Base-by-base conservation (phyloP, 2,329 filamentous ascomycete genomes). In the Hymenotorrendiella dingleyae region DNA sequence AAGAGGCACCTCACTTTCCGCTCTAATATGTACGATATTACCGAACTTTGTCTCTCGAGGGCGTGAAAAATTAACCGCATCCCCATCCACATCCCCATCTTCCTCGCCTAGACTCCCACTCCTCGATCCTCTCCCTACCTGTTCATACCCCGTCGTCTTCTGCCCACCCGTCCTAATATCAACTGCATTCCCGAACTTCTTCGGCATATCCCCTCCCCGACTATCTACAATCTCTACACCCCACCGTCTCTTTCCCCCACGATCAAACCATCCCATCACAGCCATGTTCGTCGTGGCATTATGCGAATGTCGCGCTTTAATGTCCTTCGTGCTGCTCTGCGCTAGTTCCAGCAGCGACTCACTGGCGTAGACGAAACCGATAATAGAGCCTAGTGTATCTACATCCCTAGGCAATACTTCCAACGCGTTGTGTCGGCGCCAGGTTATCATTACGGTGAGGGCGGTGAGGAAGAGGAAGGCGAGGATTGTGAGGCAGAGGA, bases 341-440 rank as follows among this genome's bases (percentile, higher is more conserved):
- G 27, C 37, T 9, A 21, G 12, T 20, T 24, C 17, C 30, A 50
- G 22, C 3, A 50, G 33, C 14, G 27, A 24, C 24, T 43, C 40
- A 24, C 48, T 50, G 4, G 37, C 45, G 22, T 50, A 50, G 2
- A 50, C 39, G 22, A 50, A 45, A 2, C 45, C 45, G 5, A 50
- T 24, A 6, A 50, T 34, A 16, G 35, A 38, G 4, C 42, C 42
- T 2, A 50, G 26, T 2, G 45, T 48, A 26, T 50, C 45, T 3
- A 50, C 42, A 36, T 50, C 45, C 20, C 45, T 26, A 8, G 48
- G 48, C 30, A 50, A n/a, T 9, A 32, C 19, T 10, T 32, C 14
- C 17, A 50, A 28, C 42, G 38, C 7, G 36, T 17, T 17, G 23
- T 32, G 19, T 42, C 36, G 12, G 8, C 22, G 8, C 21, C 20